These are phyloP conservation scores for Arachis hypogaea DNA, from an alignment of 306 rosid species.

Conservation along the genomic window DNA sequence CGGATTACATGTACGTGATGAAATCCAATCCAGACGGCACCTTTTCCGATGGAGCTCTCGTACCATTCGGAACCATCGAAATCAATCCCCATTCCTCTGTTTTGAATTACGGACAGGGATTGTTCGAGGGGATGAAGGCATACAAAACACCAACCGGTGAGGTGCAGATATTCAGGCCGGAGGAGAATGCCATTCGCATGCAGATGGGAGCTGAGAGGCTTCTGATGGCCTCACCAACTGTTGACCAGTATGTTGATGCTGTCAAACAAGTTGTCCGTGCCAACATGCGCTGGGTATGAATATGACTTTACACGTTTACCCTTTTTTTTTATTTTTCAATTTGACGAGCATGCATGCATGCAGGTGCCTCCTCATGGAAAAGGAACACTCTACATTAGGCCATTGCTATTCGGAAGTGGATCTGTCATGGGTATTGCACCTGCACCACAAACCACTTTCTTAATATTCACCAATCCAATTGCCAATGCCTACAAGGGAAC, in stretches of 20 bases:
- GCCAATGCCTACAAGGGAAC: conserved; percentile 41
- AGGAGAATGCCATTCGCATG: conserved; percentile 53
- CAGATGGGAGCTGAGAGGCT: conserved; percentile 53
- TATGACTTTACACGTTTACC: neutral
- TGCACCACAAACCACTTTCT: conserved; percentile 44
- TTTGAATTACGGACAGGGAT: conserved; percentile 48
- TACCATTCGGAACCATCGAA: conserved; percentile 39
- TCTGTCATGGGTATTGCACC: conserved; percentile 44
- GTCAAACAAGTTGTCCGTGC: conserved; percentile 40
- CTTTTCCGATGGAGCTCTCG: conserved; percentile 34
- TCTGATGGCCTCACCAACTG: conserved; percentile 50
- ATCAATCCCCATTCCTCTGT: conserved; percentile 36
- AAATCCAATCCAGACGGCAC: conserved; percentile 27
- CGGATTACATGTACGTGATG: conserved; percentile 40
- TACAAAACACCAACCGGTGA: conserved; percentile 41
- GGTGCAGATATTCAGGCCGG: conserved; percentile 45
- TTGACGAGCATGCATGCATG: neutral
- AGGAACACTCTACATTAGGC: conserved; percentile 49
- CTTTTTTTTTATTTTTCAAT: neutral
- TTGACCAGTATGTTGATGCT: conserved; percentile 39
- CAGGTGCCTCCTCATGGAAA: conserved; percentile 49
- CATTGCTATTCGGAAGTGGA: conserved; percentile 50
- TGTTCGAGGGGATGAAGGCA: conserved; percentile 51
- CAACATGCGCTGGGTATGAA: conserved; percentile 46
- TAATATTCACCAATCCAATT: conserved; percentile 44